A percentile compares a stretch with the other conserved stretches of the same genome.
Conservation (phyloP, 495 filamentous ascomycete species). For the Coniosporium apollinis region DNA sequence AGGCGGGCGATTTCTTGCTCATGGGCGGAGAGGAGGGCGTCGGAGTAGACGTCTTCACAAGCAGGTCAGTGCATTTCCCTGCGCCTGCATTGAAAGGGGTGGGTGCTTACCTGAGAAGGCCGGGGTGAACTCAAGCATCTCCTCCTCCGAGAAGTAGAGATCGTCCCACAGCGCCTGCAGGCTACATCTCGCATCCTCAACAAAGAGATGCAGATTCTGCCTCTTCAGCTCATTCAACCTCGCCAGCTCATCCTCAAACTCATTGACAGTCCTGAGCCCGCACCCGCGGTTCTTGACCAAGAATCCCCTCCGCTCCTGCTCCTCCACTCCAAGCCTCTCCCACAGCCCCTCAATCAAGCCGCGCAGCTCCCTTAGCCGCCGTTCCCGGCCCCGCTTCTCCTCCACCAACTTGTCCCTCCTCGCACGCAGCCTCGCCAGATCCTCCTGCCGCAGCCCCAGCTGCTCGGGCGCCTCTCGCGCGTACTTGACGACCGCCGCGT, state of each 20-base stretch:
- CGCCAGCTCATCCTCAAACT: constrained; percentile 77
- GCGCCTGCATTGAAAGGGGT: not conserved
- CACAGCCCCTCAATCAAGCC: constrained; percentile 63
- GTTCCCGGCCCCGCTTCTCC: constrained; percentile 83
- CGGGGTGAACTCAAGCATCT: constrained; percentile 93
- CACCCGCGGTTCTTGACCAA: constrained; percentile 55
- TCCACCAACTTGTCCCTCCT: constrained; percentile 75
- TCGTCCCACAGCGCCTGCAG: constrained; percentile 90
- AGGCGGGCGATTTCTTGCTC: constrained; percentile 76
- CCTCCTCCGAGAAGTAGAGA: constrained; percentile 88
- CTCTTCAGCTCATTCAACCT: constrained; percentile 82
- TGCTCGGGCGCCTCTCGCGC: constrained; percentile 85
- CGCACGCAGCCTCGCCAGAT: constrained; percentile 51
- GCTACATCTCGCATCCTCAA: constrained; percentile 79
- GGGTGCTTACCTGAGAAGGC: constrained; percentile 58
- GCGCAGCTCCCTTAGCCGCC: constrained; percentile 59
- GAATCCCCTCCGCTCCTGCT: constrained; percentile 68
- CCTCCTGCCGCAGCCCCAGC: constrained; percentile 74
- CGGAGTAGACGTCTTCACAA: constrained; percentile 54
- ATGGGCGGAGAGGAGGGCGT: constrained; percentile 76
- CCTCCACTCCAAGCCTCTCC: constrained; percentile 73
- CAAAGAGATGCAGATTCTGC: constrained; percentile 86
- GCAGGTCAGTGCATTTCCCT: constrained; percentile 9
- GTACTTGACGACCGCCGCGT: constrained; percentile 66
- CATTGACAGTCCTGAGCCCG: constrained; percentile 75